Conservation (phyloP, 108 stramenopile genomes). For the Pseudonitzschia delicatissima region DNA sequence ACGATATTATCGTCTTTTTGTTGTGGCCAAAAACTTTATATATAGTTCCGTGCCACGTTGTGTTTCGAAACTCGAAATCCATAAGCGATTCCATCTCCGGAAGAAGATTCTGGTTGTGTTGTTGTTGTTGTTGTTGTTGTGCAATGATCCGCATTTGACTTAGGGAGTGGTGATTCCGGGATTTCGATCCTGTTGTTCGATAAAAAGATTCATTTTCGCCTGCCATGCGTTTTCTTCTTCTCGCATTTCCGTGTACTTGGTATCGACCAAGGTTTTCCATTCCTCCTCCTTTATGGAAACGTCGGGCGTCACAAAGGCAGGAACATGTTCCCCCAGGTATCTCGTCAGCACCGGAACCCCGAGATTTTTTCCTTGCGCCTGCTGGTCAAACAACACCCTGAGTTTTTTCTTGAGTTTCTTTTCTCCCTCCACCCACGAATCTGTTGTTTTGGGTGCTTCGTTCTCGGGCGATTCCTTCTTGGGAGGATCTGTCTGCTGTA, state of each 20-base stretch:
- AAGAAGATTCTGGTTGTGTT: not conserved
- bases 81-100: too few relatives aligned
- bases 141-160: not conserved
- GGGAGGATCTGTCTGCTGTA: not conserved
- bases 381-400: conserved; percentile 38
- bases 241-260: conserved; percentile 45
- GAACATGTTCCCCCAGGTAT: conserved; percentile 63
- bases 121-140: too few relatives aligned
- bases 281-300: conserved; percentile 28
- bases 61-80: conserved; percentile 1
- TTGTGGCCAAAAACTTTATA: too few relatives aligned
- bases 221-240: conserved; percentile 54
- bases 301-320: conserved; percentile 43
- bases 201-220: conserved; percentile 27
- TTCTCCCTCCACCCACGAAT: conserved; percentile 48
- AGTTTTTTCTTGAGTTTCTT: conserved; percentile 53
- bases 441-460: not conserved
- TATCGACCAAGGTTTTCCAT: conserved; percentile 48
- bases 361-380: conserved; percentile 45
- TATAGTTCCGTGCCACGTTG: too few relatives aligned
- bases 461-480: not conserved
- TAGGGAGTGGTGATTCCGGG: conserved; percentile 25
- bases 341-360: conserved; percentile 64
- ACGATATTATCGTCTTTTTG: too few relatives aligned
- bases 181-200: conserved; percentile 25